A percentile compares a stretch with the other conserved stretches of the same genome.
Conservation (phyloP, 169 alveolate genomes). For the Plasmodium relictum region DNA sequence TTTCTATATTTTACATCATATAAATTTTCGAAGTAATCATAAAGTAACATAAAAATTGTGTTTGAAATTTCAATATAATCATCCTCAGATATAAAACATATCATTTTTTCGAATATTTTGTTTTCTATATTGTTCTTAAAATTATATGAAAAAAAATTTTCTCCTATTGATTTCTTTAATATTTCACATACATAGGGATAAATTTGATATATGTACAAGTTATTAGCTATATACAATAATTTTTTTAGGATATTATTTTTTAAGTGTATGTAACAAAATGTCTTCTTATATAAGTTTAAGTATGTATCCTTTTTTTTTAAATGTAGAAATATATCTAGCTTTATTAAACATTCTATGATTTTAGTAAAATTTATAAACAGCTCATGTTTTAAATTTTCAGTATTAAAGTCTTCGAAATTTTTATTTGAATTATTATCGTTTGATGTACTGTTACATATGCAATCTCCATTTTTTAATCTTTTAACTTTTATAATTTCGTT, state of each 20-base stretch:
- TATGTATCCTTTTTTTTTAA: constrained; percentile 35
- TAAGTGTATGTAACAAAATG: constrained; percentile 31
- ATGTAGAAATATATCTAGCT: constrained; percentile 64
- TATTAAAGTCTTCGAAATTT: constrained; percentile 28
- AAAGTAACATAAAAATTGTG: constrained; percentile 40
- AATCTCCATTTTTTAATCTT: not conserved
- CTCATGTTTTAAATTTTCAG: constrained; percentile 21
- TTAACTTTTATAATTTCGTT: constrained; percentile 43
- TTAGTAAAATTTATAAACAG: constrained; percentile 57
- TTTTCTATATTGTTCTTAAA: constrained; percentile 61
- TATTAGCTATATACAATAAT: constrained; percentile 64
- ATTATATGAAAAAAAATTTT: constrained; percentile 54
- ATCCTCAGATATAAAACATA: constrained; percentile 55
- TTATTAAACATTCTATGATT: constrained; percentile 74
- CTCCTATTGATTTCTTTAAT: constrained; percentile 24
- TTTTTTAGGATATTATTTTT: constrained; percentile 56
- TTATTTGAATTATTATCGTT: constrained; percentile 16
- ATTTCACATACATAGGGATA: constrained; percentile 47
- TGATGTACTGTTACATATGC: not conserved
- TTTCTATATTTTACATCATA: constrained; percentile 17
- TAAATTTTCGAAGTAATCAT: constrained; percentile 48
- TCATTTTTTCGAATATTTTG: constrained; percentile 44
- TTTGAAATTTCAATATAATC: constrained; percentile 75
- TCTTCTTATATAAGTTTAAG: constrained; percentile 34
- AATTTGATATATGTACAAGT: constrained; percentile 52